Percentiles rank a stretch among this genome's conserved stretches.
phyloP scores from a whole-genome alignment of 2,329 filamentous ascomycete species.

The Colletotrichum falcatum region DNA sequence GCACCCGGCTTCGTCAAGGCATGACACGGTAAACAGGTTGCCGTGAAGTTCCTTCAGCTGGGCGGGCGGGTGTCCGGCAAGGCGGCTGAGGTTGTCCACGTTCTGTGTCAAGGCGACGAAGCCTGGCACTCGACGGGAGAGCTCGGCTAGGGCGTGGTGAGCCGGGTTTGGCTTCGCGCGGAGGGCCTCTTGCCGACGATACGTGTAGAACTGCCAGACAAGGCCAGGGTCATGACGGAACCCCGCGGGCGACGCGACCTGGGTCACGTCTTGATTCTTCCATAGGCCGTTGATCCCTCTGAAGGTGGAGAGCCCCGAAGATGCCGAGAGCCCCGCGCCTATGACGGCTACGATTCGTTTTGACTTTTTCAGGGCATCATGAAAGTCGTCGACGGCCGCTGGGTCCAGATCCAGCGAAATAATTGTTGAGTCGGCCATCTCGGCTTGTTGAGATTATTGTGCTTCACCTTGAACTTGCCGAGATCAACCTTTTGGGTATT shows the following conservation, averaged over 20 bases:
- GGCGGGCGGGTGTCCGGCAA: constrained; percentile 67
- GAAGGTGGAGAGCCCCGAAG: constrained; percentile 64
- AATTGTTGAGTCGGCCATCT: background rate
- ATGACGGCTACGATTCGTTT: constrained; percentile 48
- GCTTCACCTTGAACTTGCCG: too few species aligned
- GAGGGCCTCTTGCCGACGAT: constrained; percentile 73
- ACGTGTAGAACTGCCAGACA: constrained; percentile 80
- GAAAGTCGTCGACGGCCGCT: constrained; percentile 43
- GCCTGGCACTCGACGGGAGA: constrained; percentile 62
- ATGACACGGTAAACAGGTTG: constrained; percentile 41
- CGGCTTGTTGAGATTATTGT: background rate
- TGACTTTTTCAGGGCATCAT: constrained; percentile 43
- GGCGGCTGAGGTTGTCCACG: constrained; percentile 69
- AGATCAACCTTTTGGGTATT: too few species aligned
- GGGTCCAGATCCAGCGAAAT: constrained; percentile 19
- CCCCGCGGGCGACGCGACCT: constrained; percentile 71
- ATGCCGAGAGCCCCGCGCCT: constrained; percentile 48
- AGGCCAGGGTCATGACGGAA: constrained; percentile 70
- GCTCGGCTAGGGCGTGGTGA: constrained; percentile 72
- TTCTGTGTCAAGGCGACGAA: constrained; percentile 76
- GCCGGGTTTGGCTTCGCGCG: constrained; percentile 71
- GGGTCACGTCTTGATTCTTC: constrained; percentile 70
- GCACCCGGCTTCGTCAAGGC: constrained; percentile 63
- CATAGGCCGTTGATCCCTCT: constrained; percentile 74
- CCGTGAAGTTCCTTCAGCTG: constrained; percentile 69